Evolutionary conservation across 2,329 filamentous ascomycete genomes (phyloP).

Genomic region (Cercospora brassicicola): DNA sequence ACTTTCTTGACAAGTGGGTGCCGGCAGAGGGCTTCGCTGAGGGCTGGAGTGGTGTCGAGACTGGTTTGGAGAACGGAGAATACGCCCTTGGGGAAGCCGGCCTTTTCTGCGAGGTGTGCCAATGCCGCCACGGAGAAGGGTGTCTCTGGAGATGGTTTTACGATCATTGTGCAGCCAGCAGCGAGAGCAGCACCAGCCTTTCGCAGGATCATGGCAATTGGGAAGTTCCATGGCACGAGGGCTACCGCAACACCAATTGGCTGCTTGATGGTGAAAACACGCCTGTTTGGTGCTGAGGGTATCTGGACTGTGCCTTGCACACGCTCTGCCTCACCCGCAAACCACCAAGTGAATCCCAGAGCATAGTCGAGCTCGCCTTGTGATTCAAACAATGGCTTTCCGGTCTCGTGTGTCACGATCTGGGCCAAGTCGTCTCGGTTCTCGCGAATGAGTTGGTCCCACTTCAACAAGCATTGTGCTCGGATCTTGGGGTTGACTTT

Average conservation of each 20-base stretch:
- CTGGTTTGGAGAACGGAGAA: slow-evolving; percentile 63
- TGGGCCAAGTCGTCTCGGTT: slow-evolving; percentile 63
- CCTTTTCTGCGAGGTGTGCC: slow-evolving; percentile 55
- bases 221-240: slow-evolving; percentile 69
- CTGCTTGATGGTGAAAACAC: slow-evolving; percentile 72
- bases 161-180: slow-evolving; percentile 71
- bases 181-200: slow-evolving; percentile 69
- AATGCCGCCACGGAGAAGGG: slow-evolving; percentile 58
- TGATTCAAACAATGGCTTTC: slow-evolving; percentile 54
- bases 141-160: slow-evolving; percentile 69
- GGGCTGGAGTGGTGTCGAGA: slow-evolving; percentile 55
- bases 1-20: slow-evolving; percentile 63
- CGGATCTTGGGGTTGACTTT: slow-evolving; percentile 61
- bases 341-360: slow-evolving; percentile 58
- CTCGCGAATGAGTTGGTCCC: slow-evolving; percentile 64
- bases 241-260: slow-evolving; percentile 68
- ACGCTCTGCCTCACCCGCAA: slow-evolving; percentile 61
- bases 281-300: slow-evolving; percentile 61
- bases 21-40: slow-evolving; percentile 57
- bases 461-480: slow-evolving; percentile 64
- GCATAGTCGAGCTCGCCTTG: slow-evolving; percentile 57
- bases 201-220: slow-evolving; percentile 59
- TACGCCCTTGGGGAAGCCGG: slow-evolving; percentile 60
- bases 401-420: slow-evolving; percentile 62
- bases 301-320: slow-evolving; percentile 63